Percentiles rank a stretch among this genome's conserved stretches.
These are phyloP conservation scores for Coniella lustricola DNA, from an alignment of 2,329 filamentous ascomycete genomes.

Conservation along the genomic window DNA sequence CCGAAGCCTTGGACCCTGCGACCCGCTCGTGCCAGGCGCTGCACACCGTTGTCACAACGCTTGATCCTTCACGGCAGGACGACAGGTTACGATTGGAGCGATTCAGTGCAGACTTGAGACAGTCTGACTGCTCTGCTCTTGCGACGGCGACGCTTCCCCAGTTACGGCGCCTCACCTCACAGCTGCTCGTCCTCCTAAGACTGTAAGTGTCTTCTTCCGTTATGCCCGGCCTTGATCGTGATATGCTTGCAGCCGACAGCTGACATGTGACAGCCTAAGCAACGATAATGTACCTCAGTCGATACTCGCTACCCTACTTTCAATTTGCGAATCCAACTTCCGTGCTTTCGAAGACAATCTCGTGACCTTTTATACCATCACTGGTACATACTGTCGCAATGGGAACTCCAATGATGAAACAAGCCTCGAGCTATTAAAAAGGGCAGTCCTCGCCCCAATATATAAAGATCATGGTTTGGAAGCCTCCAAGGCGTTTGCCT, in stretches of 20 bases:
- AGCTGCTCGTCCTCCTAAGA: constrained; percentile 31
- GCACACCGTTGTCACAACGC: constrained; percentile 43
- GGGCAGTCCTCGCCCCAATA: constrained; percentile 16
- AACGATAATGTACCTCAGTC: constrained; percentile 3
- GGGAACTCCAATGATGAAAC: background rate
- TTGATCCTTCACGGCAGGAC: constrained; percentile 34
- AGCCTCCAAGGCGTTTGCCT: constrained; percentile 31
- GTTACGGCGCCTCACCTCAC: constrained; percentile 28
- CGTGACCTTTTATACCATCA: constrained; percentile 17
- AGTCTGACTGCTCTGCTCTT: constrained; percentile 30
- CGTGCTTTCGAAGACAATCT: constrained; percentile 16
- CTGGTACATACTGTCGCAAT: constrained; percentile 15
- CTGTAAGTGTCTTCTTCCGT: constrained; percentile 14
- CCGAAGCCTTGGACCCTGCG: constrained; percentile 25
- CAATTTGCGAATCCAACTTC: constrained; percentile 9
- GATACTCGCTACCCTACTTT: constrained; percentile 16
- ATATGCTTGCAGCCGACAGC: background rate
- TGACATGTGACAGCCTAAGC: constrained; percentile 3
- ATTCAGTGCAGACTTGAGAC: constrained; percentile 38
- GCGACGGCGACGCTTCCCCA: constrained; percentile 24
- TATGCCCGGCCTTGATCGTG: background rate
- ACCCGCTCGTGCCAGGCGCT: constrained; percentile 35
- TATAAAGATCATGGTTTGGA: constrained; percentile 13
- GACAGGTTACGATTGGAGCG: constrained; percentile 42
- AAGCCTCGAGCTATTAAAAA: constrained; percentile 12